phyloP scores from a whole-genome alignment of 441 rosid species.

The Populus hybrid region DNA sequence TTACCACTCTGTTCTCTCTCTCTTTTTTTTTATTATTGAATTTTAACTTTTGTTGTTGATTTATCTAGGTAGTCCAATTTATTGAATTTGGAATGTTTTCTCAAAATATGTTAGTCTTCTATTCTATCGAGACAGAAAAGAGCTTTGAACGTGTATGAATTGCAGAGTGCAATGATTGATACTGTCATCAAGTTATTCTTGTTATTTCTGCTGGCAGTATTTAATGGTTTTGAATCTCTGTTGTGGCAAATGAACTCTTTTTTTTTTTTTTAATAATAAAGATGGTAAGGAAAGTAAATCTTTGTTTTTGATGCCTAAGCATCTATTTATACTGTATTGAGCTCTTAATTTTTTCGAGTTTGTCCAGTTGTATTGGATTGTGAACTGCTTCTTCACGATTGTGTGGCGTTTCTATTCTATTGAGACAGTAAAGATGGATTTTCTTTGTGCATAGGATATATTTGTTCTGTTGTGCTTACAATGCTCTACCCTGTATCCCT shows the following conservation, averaged over 20 bases:
- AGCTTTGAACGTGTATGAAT: background rate
- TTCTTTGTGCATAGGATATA: background rate
- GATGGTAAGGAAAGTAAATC: background rate
- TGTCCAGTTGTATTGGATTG: background rate
- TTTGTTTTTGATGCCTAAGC: too few species aligned
- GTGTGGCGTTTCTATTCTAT: background rate
- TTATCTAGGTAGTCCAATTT: background rate
- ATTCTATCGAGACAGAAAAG: background rate
- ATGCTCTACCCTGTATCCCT: background rate
- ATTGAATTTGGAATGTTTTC: background rate
- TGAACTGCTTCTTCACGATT: background rate
- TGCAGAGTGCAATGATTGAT: background rate
- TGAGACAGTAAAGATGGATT: background rate
- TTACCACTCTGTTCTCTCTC: background rate
- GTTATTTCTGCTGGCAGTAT: background rate
- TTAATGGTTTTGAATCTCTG: background rate
- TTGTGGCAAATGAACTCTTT: background rate
- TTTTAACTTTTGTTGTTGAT: constrained; percentile 1
- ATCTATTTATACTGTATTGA: background rate
- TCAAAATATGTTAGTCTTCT: background rate
- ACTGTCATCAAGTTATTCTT: background rate
- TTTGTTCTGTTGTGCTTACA: background rate
- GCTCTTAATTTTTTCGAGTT: background rate
- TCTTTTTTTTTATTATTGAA: background rate
- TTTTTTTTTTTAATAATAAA: too few species aligned